Conservation (phyloP, 148 eudicot species). For the Camellia granthamiana region DNA sequence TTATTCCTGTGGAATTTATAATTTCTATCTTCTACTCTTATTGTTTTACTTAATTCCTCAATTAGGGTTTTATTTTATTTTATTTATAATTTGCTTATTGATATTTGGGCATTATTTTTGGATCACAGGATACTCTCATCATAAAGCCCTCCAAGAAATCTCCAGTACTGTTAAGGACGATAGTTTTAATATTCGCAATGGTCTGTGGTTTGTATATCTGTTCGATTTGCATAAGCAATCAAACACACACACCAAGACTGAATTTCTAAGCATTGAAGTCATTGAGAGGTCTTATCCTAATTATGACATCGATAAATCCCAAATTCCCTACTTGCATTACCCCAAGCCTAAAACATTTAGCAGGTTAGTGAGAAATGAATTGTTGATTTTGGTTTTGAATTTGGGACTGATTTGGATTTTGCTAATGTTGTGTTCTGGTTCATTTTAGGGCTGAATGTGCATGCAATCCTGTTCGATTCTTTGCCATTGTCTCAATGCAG, state of each 20-base stretch:
- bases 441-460: too few relatives aligned
- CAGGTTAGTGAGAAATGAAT: slow-evolving; percentile 46
- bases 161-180: slow-evolving; percentile 51
- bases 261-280: slow-evolving; percentile 36
- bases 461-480: too few relatives aligned
- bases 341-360: slow-evolving; percentile 56
- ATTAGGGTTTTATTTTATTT: too few relatives aligned
- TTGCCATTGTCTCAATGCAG: too few relatives aligned
- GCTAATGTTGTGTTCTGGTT: too few relatives aligned
- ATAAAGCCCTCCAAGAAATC: slow-evolving; percentile 67
- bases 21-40: slow-evolving; percentile 53
- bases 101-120: slow-evolving; percentile 17
- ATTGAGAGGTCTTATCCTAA: slow-evolving; percentile 33
- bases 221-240: slow-evolving; percentile 68
- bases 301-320: too few relatives aligned
- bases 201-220: slow-evolving; percentile 64
- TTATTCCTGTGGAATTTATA: slow-evolving; percentile 64
- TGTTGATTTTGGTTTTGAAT: not conserved
- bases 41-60: too few relatives aligned
- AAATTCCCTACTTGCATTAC: too few relatives aligned
- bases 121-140: slow-evolving; percentile 45
- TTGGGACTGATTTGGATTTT: not conserved
- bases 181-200: slow-evolving; percentile 56
- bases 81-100: slow-evolving; percentile 60
- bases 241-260: slow-evolving; percentile 28